Conservation (phyloP, 2,329 filamentous ascomycete genomes). For the Fusarium sp. region DNA sequence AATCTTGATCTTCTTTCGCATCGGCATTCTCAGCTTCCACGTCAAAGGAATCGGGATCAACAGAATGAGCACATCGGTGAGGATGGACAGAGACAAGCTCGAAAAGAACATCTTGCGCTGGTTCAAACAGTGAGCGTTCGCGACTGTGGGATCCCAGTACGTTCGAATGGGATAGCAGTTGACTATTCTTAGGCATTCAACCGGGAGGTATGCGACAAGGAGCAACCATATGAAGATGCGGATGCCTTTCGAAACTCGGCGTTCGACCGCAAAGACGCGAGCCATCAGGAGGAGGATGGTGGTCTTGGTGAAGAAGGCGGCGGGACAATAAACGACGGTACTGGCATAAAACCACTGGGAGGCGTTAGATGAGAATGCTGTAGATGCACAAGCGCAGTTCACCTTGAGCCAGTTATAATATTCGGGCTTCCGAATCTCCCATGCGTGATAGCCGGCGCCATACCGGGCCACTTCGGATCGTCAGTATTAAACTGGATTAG, state of each 20-base stretch:
- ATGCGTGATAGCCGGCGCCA: conserved; percentile 42
- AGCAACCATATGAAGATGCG: conserved; percentile 38
- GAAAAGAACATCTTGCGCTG: conserved; percentile 49
- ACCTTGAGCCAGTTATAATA: conserved; percentile 44
- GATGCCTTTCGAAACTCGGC: conserved; percentile 31
- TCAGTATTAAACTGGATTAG: neutral
- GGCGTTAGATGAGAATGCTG: neutral
- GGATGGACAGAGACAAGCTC: conserved; percentile 29
- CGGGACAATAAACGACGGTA: conserved; percentile 39
- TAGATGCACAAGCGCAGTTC: no score
- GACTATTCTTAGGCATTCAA: conserved; percentile 57
- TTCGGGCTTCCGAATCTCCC: conserved; percentile 35
- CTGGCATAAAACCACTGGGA: conserved; percentile 42
- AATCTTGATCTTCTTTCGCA: conserved; percentile 43
- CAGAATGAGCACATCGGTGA: conserved; percentile 41
- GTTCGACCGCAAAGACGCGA: conserved; percentile 41
- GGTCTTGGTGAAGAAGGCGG: conserved; percentile 44
- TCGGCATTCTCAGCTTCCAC: conserved; percentile 31
- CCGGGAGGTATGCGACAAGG: conserved; percentile 33
- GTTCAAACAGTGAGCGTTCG: conserved; percentile 53
- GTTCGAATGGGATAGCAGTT: conserved; percentile 59
- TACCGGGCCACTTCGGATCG: conserved; percentile 32
- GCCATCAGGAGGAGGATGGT: conserved; percentile 44
- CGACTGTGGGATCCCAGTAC: conserved; percentile 55
- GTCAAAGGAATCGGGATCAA: conserved; percentile 38